Percentiles rank a stretch among this genome's conserved stretches.
Conservation (phyloP, 441 rosid genomes). For the Brassica balearica region DNA sequence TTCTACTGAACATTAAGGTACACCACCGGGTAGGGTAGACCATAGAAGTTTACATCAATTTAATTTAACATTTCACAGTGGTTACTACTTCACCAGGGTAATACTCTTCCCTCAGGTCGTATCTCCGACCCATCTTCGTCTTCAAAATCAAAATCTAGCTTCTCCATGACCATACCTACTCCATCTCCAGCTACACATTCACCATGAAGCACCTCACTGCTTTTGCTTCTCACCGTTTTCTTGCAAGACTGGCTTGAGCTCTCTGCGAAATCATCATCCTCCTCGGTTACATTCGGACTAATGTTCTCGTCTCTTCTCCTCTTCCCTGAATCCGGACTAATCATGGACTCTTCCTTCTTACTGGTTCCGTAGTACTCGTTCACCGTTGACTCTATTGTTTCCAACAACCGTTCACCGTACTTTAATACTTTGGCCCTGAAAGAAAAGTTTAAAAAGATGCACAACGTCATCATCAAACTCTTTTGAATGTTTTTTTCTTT, state of each 20-base stretch:
- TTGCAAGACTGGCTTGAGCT: conserved; percentile 75
- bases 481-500: background rate
- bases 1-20: no score
- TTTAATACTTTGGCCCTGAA: conserved; percentile 79
- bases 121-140: conserved; percentile 43
- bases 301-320: conserved; percentile 72
- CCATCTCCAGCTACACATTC: conserved; percentile 47
- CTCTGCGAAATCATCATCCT: conserved; percentile 59
- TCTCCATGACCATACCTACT: conserved; percentile 51
- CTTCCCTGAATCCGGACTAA: conserved; percentile 73
- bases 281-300: conserved; percentile 45
- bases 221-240: conserved; percentile 52
- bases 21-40: conserved; percentile 1
- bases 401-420: conserved; percentile 84
- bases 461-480: conserved; percentile 11
- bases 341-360: conserved; percentile 53
- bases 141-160: conserved; percentile 44
- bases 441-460: conserved; percentile 1
- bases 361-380: conserved; percentile 57
- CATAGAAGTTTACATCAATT: background rate
- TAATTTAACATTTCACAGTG: conserved; percentile 6
- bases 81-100: conserved; percentile 58
- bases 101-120: conserved; percentile 56
- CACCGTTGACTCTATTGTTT: conserved; percentile 80
- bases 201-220: conserved; percentile 21